phyloP scores from a whole-genome alignment of 1,284 basidiomycete species.

The Apiotrichum gamsii region DNA sequence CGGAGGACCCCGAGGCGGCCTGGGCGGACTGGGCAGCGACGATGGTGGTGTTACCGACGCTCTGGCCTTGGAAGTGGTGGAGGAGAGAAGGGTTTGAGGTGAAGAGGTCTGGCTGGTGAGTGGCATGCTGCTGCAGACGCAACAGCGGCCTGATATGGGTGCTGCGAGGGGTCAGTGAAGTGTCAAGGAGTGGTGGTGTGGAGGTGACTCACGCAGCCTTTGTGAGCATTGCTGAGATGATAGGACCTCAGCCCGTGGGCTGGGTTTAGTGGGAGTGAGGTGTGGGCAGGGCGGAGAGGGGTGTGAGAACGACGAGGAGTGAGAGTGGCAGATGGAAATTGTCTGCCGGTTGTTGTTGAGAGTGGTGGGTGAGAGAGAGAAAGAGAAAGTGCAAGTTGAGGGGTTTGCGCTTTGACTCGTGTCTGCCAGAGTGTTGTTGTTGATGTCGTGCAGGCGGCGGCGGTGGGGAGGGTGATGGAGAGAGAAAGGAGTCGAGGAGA shows the following conservation, averaged over 20 bases:
- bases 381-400: too few species aligned
- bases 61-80: constrained; percentile 39
- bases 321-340: too few species aligned
- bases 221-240: constrained; percentile 32
- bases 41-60: constrained; percentile 17
- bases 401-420: too few species aligned
- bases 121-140: constrained; percentile 28
- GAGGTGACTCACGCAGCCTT: constrained; percentile 40
- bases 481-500: background rate
- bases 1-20: constrained; percentile 14
- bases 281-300: background rate
- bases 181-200: background rate
- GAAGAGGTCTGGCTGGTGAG: constrained; percentile 40
- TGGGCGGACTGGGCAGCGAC: constrained; percentile 22
- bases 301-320: background rate
- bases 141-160: constrained; percentile 44
- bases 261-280: background rate
- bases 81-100: constrained; percentile 45
- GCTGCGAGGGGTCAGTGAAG: constrained; percentile 17
- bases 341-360: too few species aligned
- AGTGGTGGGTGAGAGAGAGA: too few species aligned
- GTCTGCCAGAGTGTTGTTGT: too few species aligned
- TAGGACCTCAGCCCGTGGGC: constrained; percentile 12
- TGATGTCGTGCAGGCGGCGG: too few species aligned
- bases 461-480: too few species aligned